Conservation (phyloP, 345 rosid species). For the Rhizophora apiculata region DNA sequence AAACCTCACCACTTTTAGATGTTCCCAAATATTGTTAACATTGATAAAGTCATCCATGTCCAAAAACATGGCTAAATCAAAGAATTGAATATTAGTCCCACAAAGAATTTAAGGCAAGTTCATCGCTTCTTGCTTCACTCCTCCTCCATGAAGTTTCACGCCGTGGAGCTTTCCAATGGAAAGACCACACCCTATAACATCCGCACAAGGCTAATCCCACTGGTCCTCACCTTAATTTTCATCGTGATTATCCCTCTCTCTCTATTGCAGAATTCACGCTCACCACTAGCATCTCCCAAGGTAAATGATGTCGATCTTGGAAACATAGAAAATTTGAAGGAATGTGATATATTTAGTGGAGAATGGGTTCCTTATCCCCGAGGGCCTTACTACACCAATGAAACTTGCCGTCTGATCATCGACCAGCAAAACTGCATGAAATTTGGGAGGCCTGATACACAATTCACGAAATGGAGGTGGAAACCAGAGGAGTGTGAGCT, state of each 20-base stretch:
- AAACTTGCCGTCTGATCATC: constrained; percentile 30
- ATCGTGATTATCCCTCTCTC: constrained; percentile 18
- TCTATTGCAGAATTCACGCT: constrained; percentile 10
- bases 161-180: constrained; percentile 1
- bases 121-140: background rate
- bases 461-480: constrained; percentile 47
- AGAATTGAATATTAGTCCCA: background rate
- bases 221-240: constrained; percentile 6
- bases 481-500: constrained; percentile 40
- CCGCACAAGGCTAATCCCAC: constrained; percentile 7
- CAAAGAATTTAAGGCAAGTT: background rate
- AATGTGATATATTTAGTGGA: constrained; percentile 37
- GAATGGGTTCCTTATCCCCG: constrained; percentile 33
- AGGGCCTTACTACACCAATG: constrained; percentile 37
- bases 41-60: background rate
- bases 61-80: constrained; percentile 2
- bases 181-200: background rate
- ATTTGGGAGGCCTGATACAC: constrained; percentile 38
- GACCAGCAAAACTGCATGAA: constrained; percentile 46
- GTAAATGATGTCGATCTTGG: background rate
- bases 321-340: constrained; percentile 10
- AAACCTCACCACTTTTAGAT: background rate
- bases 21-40: background rate
- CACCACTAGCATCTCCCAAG: constrained; percentile 8
- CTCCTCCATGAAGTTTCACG: constrained; percentile 16